Percentiles rank a stretch among this genome's conserved stretches.
These are phyloP conservation scores for Fusarium beomiforme DNA, from an alignment of 2,329 filamentous ascomycete genomes.

Conservation along the genomic window DNA sequence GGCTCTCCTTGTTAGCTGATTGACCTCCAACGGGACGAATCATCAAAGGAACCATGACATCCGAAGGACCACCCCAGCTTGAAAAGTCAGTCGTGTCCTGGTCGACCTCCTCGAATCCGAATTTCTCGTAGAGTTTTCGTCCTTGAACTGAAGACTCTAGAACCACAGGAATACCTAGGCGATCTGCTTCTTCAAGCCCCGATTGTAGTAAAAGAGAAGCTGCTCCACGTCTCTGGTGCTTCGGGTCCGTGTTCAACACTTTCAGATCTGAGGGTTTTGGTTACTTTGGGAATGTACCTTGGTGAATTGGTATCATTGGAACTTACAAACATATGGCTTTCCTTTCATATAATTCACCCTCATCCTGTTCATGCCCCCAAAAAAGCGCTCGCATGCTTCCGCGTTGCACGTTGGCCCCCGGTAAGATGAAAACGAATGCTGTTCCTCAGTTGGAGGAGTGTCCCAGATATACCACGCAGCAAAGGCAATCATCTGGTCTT, in stretches of 20 bases:
- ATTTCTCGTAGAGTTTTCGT: slow-evolving; percentile 47
- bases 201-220: slow-evolving; percentile 48
- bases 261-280: slow-evolving; percentile 46
- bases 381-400: slow-evolving; percentile 48
- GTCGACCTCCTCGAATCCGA: slow-evolving; percentile 48
- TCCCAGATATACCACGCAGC: slow-evolving; percentile 50
- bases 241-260: slow-evolving; percentile 51
- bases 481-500: slow-evolving; percentile 48
- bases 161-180: slow-evolving; percentile 48
- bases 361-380: slow-evolving; percentile 45
- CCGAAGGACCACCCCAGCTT: slow-evolving; percentile 43
- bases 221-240: slow-evolving; percentile 50
- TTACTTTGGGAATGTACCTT: background rate
- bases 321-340: slow-evolving; percentile 51
- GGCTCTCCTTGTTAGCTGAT: background rate
- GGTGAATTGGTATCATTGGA: background rate
- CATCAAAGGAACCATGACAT: slow-evolving; percentile 38
- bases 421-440: slow-evolving; percentile 35
- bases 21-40: slow-evolving; percentile 21
- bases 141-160: slow-evolving; percentile 51
- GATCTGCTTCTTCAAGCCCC: slow-evolving; percentile 50
- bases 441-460: slow-evolving; percentile 27
- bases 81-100: slow-evolving; percentile 41
- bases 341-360: slow-evolving; percentile 45
- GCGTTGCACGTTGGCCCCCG: slow-evolving; percentile 46